Evolutionary conservation across 2,329 filamentous ascomycete species (phyloP), one percentile per base, ranked within the genome.

Genomic region (Ophiosphaerella narmari): DNA sequence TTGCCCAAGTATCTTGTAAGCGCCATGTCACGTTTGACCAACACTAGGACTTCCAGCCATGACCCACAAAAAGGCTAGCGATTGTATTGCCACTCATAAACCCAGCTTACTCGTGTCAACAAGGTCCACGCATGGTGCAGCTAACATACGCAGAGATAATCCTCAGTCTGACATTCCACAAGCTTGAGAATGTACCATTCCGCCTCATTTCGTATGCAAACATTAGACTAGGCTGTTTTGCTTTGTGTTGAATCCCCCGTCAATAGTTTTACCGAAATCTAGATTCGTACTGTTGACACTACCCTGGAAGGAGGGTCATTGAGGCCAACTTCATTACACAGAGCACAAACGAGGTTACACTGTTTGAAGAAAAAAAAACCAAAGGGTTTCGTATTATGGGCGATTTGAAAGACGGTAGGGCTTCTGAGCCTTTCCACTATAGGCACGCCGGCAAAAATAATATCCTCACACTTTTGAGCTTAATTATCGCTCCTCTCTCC

Each of bases 401-500:
- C 18, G 44, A 48, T 26, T 43, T 29, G 33, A 50, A 53, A 29
- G 42, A 50, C 32, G 43, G 46, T 33, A 46, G 35, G 44, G 48
- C 44, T 24, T 9, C 23, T 9, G 43, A 49, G 43, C 63, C 64
- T 9, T 62, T 70, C 46, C 65, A 66, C 50, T 64, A 71, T 42
- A 56, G 63, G 18, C 80, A 84, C 62, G 56, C 74, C 32, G 63
- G 76, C 44, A 80, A 82, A 61, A 82, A 83, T 54, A 39, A 73
- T 12, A 63, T 74, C 14, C 74, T 84, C 13, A 68, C 83, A 60
- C 29, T 71, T 7, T 65, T 77, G 46, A 77, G 73, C 62, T 43
- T 76, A 38, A 31, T 75, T 2, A 71, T 77, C 44, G 73, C 86
- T 2, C 84, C 83, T 1, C 49, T 84, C 68, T 75, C 65, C 73